Base-by-base conservation (phyloP, 2,329 filamentous ascomycete genomes). In the Onygenales sp. region DNA sequence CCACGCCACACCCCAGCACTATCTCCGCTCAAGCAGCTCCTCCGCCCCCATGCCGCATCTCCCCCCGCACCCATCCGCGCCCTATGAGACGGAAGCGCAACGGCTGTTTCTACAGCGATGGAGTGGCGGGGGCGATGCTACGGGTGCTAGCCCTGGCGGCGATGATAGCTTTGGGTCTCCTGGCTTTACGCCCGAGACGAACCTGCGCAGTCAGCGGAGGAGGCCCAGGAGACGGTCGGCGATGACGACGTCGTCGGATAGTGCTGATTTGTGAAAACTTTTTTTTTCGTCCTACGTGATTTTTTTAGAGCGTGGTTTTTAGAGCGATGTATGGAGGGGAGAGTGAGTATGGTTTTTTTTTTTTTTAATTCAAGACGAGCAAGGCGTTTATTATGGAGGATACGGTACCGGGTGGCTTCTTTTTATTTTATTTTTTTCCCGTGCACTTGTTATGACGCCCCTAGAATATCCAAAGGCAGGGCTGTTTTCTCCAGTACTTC, bases 231-330 rank as follows among this genome's bases (percentile, higher is more conserved):
- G 63, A 57, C 57, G 67, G 5, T 67, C 69, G 59, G 65, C 69
- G 14, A 62, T 63, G 42, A 66, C 73, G 58, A 65, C 63, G 7
- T 69, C 73, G 13, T 67, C 76, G 53, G 70, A 74, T 61, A 83
- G 80, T 59, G 71, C 85, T 52, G 81, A 83, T 58, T 68, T 53
- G 14, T 39, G 17, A 17, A 17, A 48, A 17, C 5, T 36, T 48
- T 48, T 13, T 1, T 10, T 27, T 17, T 17, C 17, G 17, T 17
- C 17, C 17, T 17, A 17, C 17, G 17, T 17, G 21, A 27, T 27
- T 27, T 27, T 1, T 27, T 27, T 27, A 5, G 21, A 27, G 21
- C 21, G 21, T 27, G 21, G 21, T 4, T 27, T 27, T 27, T 27
- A 27, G 21, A 27, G 21, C 4, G 21, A 27, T 27, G 21, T 4